Percentiles rank a stretch among this genome's conserved stretches.
These are phyloP conservation scores for Marasmius oreades DNA, from an alignment of 1,284 basidiomycete species.

Conservation along the genomic window DNA sequence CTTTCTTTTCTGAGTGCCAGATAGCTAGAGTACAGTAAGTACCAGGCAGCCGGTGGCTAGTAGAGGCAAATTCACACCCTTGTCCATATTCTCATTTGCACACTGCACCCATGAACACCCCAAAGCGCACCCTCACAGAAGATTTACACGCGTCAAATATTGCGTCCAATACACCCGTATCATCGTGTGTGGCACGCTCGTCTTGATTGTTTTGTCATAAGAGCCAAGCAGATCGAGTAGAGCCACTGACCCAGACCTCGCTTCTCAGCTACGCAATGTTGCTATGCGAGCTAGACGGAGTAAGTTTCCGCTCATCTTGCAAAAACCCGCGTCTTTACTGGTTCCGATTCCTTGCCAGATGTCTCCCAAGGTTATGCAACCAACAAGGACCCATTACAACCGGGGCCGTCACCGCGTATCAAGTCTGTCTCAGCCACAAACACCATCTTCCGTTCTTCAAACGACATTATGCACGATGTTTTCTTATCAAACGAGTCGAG, in stretches of 20 bases:
- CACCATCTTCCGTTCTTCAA: constrained; percentile 39
- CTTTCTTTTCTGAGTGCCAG: too few species aligned
- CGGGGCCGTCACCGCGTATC: constrained; percentile 23
- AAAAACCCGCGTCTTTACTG: constrained; percentile 7
- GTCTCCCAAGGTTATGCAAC: constrained; percentile 50
- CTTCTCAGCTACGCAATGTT: constrained; percentile 40
- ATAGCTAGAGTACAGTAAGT: too few species aligned
- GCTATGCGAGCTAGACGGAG: constrained; percentile 49
- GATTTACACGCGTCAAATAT: constrained; percentile 30
- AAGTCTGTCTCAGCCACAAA: constrained; percentile 35
- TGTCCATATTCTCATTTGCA: not conserved
- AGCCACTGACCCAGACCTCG: constrained; percentile 36
- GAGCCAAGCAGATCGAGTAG: constrained; percentile 2
- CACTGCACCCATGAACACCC: constrained; percentile 8
- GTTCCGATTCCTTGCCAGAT: constrained; percentile 36
- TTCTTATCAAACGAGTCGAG: constrained; percentile 21
- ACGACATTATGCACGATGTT: constrained; percentile 37
- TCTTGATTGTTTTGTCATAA: constrained; percentile 1
- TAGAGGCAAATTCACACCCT: not conserved
- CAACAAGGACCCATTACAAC: constrained; percentile 21
- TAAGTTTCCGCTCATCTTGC: constrained; percentile 22
- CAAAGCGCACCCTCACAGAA: constrained; percentile 43
- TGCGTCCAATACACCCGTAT: constrained; percentile 22
- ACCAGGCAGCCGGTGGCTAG: too few species aligned
- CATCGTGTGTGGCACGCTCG: constrained; percentile 4